These are phyloP conservation scores for Cryptococcus sp. DNA, from an alignment of 1,284 basidiomycete species.

Conservation along the genomic window DNA sequence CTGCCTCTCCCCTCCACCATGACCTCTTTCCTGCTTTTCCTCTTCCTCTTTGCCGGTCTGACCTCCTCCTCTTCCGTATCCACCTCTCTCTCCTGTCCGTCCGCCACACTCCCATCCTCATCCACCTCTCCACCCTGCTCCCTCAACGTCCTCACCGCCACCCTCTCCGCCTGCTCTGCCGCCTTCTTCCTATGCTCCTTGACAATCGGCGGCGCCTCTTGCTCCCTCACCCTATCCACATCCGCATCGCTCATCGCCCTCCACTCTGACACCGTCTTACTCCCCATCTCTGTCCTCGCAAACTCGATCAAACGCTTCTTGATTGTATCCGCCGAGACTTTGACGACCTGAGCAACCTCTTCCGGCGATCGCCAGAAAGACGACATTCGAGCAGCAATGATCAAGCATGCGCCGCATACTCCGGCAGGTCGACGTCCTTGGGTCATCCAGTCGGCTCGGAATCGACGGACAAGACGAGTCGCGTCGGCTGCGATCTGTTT, in stretches of 20 bases:
- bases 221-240: conserved; percentile 41
- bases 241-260: conserved; percentile 66
- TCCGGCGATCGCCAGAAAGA: conserved; percentile 88
- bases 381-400: conserved; percentile 97
- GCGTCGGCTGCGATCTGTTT: conserved; percentile 89
- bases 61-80: conserved; percentile 3
- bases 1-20: conserved; percentile 5
- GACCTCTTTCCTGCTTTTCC: background rate
- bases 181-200: conserved; percentile 36
- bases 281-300: conserved; percentile 77
- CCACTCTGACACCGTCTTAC: conserved; percentile 85
- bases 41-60: background rate
- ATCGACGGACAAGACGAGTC: conserved; percentile 85
- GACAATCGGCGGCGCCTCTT: conserved; percentile 30
- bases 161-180: conserved; percentile 22
- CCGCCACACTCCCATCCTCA: conserved; percentile 21
- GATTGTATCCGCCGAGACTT: conserved; percentile 91
- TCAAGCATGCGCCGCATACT: conserved; percentile 90
- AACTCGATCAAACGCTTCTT: conserved; percentile 96
- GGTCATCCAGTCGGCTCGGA: conserved; percentile 97
- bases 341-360: conserved; percentile 97
- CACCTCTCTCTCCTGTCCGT: conserved; percentile 13
- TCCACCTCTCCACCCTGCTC: conserved; percentile 28
- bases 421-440: conserved; percentile 91
- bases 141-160: conserved; percentile 17